Percentiles rank a stretch among this genome's conserved stretches.
phyloP scores from a whole-genome alignment of 2,329 filamentous ascomycete species.

The Macrophomina phaseolina region DNA sequence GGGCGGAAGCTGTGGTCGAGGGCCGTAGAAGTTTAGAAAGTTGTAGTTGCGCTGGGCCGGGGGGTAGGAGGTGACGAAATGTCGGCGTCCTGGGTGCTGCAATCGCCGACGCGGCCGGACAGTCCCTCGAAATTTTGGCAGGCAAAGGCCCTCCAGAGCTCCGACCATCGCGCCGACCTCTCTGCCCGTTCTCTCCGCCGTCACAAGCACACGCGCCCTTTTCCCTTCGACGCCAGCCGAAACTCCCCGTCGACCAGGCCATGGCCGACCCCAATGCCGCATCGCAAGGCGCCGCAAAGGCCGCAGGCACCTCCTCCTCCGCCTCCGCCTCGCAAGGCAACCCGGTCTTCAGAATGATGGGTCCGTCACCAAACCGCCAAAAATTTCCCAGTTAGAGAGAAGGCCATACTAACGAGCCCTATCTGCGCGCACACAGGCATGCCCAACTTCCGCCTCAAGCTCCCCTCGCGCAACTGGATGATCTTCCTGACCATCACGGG shows the following conservation, averaged over 20 bases:
- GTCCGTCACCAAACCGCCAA: conserved; percentile 32
- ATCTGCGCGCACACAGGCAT: conserved; percentile 62
- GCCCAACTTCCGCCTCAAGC: conserved; percentile 78
- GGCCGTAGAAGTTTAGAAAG: not conserved
- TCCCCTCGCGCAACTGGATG: conserved; percentile 96
- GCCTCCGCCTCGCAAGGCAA: conserved; percentile 32
- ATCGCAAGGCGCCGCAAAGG: conserved; percentile 16
- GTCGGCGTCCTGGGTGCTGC: not conserved
- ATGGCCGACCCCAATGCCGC: conserved; percentile 21
- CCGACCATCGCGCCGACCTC: not conserved
- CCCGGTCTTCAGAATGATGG: conserved; percentile 48
- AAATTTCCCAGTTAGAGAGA: too few relatives aligned
- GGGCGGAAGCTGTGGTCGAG: not conserved
- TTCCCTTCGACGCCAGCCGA: not conserved
- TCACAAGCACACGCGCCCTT: not conserved
- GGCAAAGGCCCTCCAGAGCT: not conserved
- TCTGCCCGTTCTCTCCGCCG: not conserved
- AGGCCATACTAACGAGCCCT: not conserved
- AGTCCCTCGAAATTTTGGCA: conserved; percentile 1
- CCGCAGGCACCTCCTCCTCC: conserved; percentile 1
- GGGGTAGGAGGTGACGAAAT: conserved; percentile 22
- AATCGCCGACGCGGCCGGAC: conserved; percentile 1
- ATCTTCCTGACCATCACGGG: conserved; percentile 87
- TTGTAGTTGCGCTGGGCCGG: not conserved
- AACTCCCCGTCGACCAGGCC: not conserved